Evolutionary conservation across 257 asterid species (phyloP).

Genomic region (Striga asiatica): DNA sequence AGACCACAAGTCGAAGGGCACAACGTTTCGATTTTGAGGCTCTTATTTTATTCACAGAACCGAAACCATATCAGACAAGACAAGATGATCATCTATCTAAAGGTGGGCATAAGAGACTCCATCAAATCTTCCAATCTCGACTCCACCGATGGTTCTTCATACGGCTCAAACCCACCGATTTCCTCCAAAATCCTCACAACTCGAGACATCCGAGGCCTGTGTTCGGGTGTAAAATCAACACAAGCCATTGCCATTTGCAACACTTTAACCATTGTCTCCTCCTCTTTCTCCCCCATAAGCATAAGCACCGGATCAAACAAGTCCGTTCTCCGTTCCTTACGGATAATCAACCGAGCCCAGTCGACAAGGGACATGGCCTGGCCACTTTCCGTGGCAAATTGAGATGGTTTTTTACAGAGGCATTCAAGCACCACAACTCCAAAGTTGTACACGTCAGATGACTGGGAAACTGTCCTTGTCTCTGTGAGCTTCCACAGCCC

Average conservation of each 20-base stretch:
- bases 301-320: not conserved
- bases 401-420: not conserved
- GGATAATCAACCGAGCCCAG: not conserved
- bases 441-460: slow-evolving; percentile 22
- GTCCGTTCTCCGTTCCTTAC: not conserved
- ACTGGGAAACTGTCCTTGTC: slow-evolving; percentile 1
- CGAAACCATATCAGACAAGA: no score
- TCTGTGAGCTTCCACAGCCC: not conserved
- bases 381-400: not conserved
- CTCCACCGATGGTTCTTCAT: not conserved
- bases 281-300: not conserved
- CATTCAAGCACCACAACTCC: slow-evolving; percentile 22
- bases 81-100: no score
- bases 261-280: not conserved
- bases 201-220: not conserved
- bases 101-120: no score
- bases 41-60: no score
- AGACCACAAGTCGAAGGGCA: no score
- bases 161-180: not conserved
- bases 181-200: slow-evolving; percentile 2
- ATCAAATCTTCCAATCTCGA: not conserved
- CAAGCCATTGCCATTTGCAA: not conserved
- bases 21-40: no score
- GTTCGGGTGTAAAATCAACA: not conserved
- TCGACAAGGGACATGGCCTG: not conserved